phyloP scores from a whole-genome alignment of 768 basidiomycete species.

The Lentinula sp. region DNA sequence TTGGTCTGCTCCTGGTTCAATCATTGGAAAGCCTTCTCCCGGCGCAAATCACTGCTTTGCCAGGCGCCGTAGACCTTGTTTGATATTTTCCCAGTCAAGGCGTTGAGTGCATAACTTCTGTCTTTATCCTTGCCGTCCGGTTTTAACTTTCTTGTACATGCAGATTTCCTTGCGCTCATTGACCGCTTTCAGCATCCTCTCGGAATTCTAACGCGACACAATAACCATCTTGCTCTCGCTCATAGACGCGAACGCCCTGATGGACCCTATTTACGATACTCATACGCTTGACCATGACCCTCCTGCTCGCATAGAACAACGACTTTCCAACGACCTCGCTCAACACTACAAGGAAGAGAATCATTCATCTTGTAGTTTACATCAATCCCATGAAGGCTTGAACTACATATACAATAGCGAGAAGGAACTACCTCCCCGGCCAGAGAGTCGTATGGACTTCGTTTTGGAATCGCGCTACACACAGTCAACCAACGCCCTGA shows the following conservation, averaged over 20 bases:
- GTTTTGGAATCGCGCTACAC: not conserved
- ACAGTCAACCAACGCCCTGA: not conserved
- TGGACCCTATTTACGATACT: not conserved
- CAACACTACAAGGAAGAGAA: not conserved
- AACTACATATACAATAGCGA: not conserved
- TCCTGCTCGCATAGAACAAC: not conserved
- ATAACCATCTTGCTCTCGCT: not conserved
- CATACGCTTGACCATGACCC: not conserved
- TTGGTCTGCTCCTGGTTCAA: not conserved
- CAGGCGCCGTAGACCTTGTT: not conserved
- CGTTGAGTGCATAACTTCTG: not conserved
- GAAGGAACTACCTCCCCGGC: not conserved
- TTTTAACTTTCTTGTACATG: not conserved
- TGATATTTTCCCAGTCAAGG: not conserved
- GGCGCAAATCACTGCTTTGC: not conserved
- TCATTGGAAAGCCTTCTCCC: not conserved
- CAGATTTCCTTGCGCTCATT: not conserved
- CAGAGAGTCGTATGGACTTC: slow-evolving; percentile 1
- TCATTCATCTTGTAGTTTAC: not conserved
- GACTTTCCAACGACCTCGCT: not conserved
- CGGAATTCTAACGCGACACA: not conserved
- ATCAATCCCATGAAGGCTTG: too few relatives aligned
- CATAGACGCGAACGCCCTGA: not conserved
- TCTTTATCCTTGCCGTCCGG: not conserved
- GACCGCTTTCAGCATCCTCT: not conserved